Evolutionary conservation across 345 rosid genomes (phyloP), one percentile per base, ranked within the genome.

Genomic region (Gossypium rotundifolium): DNA sequence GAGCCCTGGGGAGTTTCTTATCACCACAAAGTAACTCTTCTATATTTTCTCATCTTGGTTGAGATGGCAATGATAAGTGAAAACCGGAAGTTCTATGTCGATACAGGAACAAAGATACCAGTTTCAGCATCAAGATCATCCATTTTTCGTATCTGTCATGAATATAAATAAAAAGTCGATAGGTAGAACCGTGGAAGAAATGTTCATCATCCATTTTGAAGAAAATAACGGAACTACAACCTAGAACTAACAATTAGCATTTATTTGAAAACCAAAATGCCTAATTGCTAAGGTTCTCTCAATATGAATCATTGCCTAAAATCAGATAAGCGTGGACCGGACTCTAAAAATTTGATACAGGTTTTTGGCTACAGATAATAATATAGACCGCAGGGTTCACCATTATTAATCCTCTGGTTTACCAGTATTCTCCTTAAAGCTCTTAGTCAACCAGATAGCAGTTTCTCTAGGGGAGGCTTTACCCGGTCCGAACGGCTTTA

Each of bases 401-500:
- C 9, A 8, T 55, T 14, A 27, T 74, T 79, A 85, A 46, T 84
- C 89, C 61, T 86, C 92, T 53, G 75, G 81, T 83, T 86, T 86
- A 59, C 76, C 57, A 57, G 88, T 82, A 40, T 89, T 91, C 88
- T 91, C 95, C 83, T 96, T 96, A 83, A 96, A 89, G 96, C 99
- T 96, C 87, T 91, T 96, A 58, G 96, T 86, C 81, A 96, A 79
- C 99, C 99, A 96, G 75, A 93, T 96, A 1, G 99, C 99, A 57
- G 99, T 96, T 81, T 96, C 99, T 79, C 99, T 89, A 0, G 99
- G 97, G 74, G 99, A 96, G 79, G 87, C 99, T 81, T 96, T 96
- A 3, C 98, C 99, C 0, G 99, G 98, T 38, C 99, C 99, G 25
- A 96, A 96, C 51, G 99, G 99, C 85, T 91, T 93, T 54, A 96